Conservation (phyloP, 1,284 basidiomycete species). For the Ceratobasidium papillatum region DNA sequence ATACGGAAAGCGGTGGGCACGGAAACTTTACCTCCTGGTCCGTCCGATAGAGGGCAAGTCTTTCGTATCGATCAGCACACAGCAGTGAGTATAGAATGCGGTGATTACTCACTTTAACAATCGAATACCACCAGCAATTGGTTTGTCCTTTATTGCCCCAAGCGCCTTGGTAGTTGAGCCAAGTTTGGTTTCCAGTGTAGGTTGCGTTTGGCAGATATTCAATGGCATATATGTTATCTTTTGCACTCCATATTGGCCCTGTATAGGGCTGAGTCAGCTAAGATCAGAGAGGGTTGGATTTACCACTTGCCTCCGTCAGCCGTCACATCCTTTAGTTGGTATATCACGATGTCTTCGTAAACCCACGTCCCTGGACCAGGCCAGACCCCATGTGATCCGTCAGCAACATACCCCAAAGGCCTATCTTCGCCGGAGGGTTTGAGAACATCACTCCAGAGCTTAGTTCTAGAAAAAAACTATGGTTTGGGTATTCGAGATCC, state of each 20-base stretch:
- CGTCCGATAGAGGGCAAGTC: constrained; percentile 27
- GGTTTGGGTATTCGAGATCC: background rate
- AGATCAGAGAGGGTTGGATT: background rate
- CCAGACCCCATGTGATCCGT: constrained; percentile 37
- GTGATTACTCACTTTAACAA: constrained; percentile 24
- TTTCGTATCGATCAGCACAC: background rate
- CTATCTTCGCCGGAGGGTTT: constrained; percentile 35
- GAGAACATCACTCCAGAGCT: constrained; percentile 35
- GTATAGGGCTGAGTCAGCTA: background rate
- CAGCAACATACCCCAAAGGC: constrained; percentile 35
- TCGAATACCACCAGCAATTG: constrained; percentile 36
- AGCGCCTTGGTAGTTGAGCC: constrained; percentile 34
- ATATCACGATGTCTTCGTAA: constrained; percentile 15
- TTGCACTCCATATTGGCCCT: constrained; percentile 31
- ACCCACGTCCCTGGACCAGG: constrained; percentile 21
- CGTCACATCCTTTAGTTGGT: constrained; percentile 35
- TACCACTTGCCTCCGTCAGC: constrained; percentile 23
- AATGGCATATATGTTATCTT: constrained; percentile 34
- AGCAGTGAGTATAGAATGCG: background rate
- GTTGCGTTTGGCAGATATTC: constrained; percentile 15
- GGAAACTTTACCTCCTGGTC: constrained; percentile 23
- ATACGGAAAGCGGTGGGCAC: background rate
- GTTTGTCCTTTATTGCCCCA: constrained; percentile 36
- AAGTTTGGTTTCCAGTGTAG: constrained; percentile 28
- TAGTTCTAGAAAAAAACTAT: background rate